Base-by-base conservation (phyloP, 352 stramenopile species). In the Phytopythium aichiense region DNA sequence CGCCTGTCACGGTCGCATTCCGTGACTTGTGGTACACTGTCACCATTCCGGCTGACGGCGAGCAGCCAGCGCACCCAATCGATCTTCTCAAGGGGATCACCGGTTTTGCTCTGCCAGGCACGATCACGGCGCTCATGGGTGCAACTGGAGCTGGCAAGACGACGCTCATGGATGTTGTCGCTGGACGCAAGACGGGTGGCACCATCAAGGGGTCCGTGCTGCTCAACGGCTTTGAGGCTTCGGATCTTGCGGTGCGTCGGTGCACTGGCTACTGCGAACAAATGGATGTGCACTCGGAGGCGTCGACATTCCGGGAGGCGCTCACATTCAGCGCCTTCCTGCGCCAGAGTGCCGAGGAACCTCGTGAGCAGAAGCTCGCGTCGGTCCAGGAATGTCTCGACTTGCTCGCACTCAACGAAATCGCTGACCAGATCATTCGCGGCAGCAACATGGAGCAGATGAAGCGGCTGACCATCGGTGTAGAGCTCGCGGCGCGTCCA, bases 321-420 rank as follows among this genome's bases (percentile, higher is more conserved):
- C 81, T 98, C n/a, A 78, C 77, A 2, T 98, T 98, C 67, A 96
- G 85, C 42, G 90, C 93, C 1, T 92, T 92, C 63, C 69, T 98
- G 58, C 79, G 94, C 28, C 80, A 90, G 33, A 56, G 59, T 1
- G 53, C 66, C 0, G 63, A 72, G 4, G 65, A 87, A 23, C 66
- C 78, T 11, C 71, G 74, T 13, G 67, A 63, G 12, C 62, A 61
- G 40, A 87, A 87, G 67, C 74, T 71, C 60, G 76, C 84, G 57
- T 76, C 79, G 12, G 80, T 89, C 1, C 68, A 79, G 48, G 78
- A 89, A 51, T 79, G 69, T 54, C 62, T 89, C 1, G 76, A 86
- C 23, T 64, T 88, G 55, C 62, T 89, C 12, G 77, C 62, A 11
- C 74, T 90, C 48, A 65, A 86, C 8, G 62, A 77, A 18, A 85